Conservation (phyloP, 805 yeast species). For the Candida incommunis region DNA sequence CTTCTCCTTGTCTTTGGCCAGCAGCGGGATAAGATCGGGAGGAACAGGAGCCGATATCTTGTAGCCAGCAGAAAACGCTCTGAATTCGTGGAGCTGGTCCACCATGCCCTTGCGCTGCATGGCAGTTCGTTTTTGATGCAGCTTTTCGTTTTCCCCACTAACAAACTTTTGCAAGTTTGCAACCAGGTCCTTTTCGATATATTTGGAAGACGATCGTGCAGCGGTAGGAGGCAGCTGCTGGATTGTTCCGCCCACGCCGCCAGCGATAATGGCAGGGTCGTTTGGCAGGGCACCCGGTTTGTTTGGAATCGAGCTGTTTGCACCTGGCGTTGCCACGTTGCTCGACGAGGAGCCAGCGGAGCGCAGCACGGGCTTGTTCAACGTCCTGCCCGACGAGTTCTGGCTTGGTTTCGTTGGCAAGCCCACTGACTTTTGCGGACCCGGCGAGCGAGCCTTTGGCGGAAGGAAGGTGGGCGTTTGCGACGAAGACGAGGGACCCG, state of each 20-base stretch:
- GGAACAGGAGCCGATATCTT: constrained; percentile 47
- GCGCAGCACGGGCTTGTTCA: neutral
- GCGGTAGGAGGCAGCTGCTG: neutral
- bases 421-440: neutral
- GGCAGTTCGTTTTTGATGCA: constrained; percentile 15
- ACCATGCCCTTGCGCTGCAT: constrained; percentile 17
- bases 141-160: constrained; percentile 18
- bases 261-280: constrained; percentile 57
- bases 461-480: too few species aligned
- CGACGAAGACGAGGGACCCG: neutral
- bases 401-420: neutral
- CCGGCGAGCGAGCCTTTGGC: neutral
- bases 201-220: constrained; percentile 1
- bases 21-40: constrained; percentile 50
- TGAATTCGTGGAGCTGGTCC: constrained; percentile 29
- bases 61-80: constrained; percentile 69
- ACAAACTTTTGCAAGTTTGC: constrained; percentile 21
- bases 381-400: too few species aligned
- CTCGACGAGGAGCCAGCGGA: neutral
- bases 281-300: constrained; percentile 22
- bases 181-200: constrained; percentile 16
- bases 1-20: constrained; percentile 34
- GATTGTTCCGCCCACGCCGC: constrained; percentile 36
- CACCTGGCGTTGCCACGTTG: neutral
- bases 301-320: constrained; percentile 1